Evolutionary conservation across 257 asterid genomes (phyloP), one percentile per base, ranked within the genome.

Genomic region (Fraxinus americana): DNA sequence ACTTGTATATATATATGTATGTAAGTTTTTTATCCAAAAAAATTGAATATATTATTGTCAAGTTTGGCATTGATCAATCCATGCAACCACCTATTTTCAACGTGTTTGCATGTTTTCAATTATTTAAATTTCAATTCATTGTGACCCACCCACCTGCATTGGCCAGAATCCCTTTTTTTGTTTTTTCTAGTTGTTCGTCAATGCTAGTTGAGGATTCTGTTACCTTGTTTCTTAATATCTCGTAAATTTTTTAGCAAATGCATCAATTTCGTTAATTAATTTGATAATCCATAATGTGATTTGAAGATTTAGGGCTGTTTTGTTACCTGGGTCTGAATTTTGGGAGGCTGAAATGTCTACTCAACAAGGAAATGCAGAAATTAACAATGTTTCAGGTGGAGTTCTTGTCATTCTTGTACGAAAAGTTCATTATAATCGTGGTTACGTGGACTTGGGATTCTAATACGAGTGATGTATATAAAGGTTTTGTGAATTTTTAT

Each of bases 61-160:
- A 72, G 75, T 81, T 70, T 21, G 84, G 17, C 38, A 17, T 30
- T 78, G 66, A 13, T 71, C 43, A 69, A 84, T 84, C 80, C 88
- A 73, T 80, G 88, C 89, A 83, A 83, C 85, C 66, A 82, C 84
- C 82, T 74, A 71, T 78, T 80, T 76, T 70, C 88, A 84, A 82
- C 83, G 90, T 82, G 79, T 69, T 75, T 63, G 82, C 84, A 82
- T 78, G 74, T 78, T 79, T 77, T 80, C 68, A 38, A 39, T 71
- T 79, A 77, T 74, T 65, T 67, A 67, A 43, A 79, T 77, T 6
- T 69, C 70, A 25, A 73, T 57, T 23, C 59, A 36, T 61, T 43
- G 50, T 81, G 36, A 11, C 5, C 57, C 69, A 39, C 48, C 84
- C 7, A 74, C 77, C 83, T 75, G 45, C 75, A 67, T 86, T 75